Conservation (phyloP, 371 early-diverging fungal genomes). For the Apophysomyces elegans region DNA sequence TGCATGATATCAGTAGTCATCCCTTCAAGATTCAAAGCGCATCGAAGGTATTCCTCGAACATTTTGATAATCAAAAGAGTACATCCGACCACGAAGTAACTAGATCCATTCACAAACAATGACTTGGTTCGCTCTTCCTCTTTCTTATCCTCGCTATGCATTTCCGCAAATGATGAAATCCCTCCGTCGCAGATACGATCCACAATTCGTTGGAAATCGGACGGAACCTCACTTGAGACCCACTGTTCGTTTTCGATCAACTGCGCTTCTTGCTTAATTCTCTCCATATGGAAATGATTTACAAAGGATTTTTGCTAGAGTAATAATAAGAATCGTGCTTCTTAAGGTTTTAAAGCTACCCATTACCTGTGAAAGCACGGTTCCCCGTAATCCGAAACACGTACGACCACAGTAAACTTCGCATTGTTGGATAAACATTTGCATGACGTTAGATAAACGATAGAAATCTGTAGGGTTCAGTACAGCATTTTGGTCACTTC, state of each 20-base stretch:
- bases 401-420: conserved; percentile 80
- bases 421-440: conserved; percentile 77
- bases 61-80: conserved; percentile 85
- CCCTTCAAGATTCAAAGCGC: conserved; percentile 74
- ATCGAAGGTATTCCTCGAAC: conserved; percentile 86
- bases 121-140: conserved; percentile 42
- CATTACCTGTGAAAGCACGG: conserved; percentile 71
- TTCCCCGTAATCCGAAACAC: conserved; percentile 85
- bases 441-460: conserved; percentile 73
- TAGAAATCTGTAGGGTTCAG: conserved; percentile 88
- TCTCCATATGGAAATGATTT: conserved; percentile 89
- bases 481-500: conserved; percentile 88
- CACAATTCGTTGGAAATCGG: conserved; percentile 88
- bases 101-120: conserved; percentile 60
- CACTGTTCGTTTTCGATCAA: conserved; percentile 95
- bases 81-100: conserved; percentile 86
- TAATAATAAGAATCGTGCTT: neutral
- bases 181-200: conserved; percentile 68
- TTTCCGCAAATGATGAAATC: conserved; percentile 22
- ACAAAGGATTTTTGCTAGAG: conserved; percentile 83
- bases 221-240: conserved; percentile 88
- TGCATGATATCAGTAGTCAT: conserved; percentile 85
- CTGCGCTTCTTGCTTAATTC: conserved; percentile 82
- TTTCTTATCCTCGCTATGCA: conserved; percentile 12
- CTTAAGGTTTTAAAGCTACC: neutral